These are phyloP conservation scores for Rhizopogon roseolus DNA, from an alignment of 768 basidiomycete species.

Conservation along the genomic window DNA sequence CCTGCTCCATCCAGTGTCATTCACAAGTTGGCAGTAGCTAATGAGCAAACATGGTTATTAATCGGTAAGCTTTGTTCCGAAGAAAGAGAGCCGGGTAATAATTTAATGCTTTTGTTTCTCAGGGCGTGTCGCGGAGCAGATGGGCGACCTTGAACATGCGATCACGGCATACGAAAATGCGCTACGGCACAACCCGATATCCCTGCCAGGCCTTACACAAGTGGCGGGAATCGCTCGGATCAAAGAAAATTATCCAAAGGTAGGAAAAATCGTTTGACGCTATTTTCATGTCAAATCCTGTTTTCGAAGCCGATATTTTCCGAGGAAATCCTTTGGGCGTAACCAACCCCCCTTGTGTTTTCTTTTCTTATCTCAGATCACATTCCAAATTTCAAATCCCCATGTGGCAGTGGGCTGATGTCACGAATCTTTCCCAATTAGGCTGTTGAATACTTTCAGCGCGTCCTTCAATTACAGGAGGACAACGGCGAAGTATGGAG, in stretches of 20 bases:
- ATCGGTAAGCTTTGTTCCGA: constrained; percentile 53
- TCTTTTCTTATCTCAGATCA: constrained; percentile 13
- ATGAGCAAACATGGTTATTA: constrained; percentile 93
- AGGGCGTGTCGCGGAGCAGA: constrained; percentile 95
- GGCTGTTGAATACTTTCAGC: constrained; percentile 97
- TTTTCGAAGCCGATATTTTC: constrained; percentile 19
- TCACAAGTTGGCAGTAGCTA: constrained; percentile 77
- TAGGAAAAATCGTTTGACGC: constrained; percentile 32
- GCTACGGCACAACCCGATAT: constrained; percentile 90
- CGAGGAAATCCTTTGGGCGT: constrained; percentile 26
- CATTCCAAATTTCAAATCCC: constrained; percentile 18
- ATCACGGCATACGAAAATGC: constrained; percentile 92
- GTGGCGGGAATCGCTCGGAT: constrained; percentile 96
- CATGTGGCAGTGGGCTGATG: constrained; percentile 26
- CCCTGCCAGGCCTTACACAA: constrained; percentile 85
- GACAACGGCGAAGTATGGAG: constrained; percentile 99
- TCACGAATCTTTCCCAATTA: constrained; percentile 32
- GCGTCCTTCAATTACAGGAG: constrained; percentile 83
- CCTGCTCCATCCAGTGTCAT: constrained; percentile 40
- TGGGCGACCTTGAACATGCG: constrained; percentile 91
- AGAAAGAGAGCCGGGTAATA: constrained; percentile 10
- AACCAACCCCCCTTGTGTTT: neutral
- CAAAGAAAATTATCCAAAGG: constrained; percentile 97
- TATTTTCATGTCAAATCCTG: constrained; percentile 16
- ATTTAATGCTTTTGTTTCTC: constrained; percentile 19